Base-by-base conservation (phyloP, 208 protist species). In the Balamuthia mandrillaris region DNA sequence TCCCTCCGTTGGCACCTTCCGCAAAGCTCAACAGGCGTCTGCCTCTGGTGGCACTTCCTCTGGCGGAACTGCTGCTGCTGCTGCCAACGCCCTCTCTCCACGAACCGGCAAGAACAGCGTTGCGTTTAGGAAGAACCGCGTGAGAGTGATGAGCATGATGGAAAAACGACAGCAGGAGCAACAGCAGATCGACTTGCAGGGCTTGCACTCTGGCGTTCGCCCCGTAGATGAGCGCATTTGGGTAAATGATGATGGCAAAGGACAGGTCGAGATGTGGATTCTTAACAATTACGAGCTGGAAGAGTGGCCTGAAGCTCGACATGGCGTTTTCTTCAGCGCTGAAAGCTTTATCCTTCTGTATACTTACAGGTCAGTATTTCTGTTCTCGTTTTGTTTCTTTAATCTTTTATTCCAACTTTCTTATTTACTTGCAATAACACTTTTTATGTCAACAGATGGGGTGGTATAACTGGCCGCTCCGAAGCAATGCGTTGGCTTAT, bases 331-430 rank as follows among this genome's bases (percentile, higher is more conserved):
- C 63, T 88, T 68, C 75, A 66, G 77, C n/a, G 77, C 29, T 18
- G 87, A 90, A 33, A 54, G 37, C 47, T 90, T 83, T 58, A 63
- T 88, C 41, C 41, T 90, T 18, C 18, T 74, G 10, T 86, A 74
- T 44, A 65, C 77, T 16, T 90, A 87, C 49, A 44, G 74, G 24
- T 51, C n/a, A n/a, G n/a, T n/a, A n/a, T n/a, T n/a, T n/a, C n/a
- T n/a, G n/a, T n/a, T n/a, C n/a, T n/a, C n/a, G n/a, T n/a, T n/a
- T n/a, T n/a, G n/a, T n/a, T n/a, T n/a, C n/a, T n/a, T n/a, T n/a
- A n/a, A n/a, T n/a, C n/a, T n/a, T n/a, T n/a, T n/a, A n/a, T n/a
- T n/a, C n/a, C n/a, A n/a, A n/a, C n/a, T n/a, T n/a, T n/a, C n/a
- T n/a, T n/a, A n/a, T n/a, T n/a, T n/a, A n/a, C n/a, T n/a, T n/a